Base-by-base conservation (phyloP, 1,284 basidiomycete species). In the Ceraceosorus bombacis region DNA sequence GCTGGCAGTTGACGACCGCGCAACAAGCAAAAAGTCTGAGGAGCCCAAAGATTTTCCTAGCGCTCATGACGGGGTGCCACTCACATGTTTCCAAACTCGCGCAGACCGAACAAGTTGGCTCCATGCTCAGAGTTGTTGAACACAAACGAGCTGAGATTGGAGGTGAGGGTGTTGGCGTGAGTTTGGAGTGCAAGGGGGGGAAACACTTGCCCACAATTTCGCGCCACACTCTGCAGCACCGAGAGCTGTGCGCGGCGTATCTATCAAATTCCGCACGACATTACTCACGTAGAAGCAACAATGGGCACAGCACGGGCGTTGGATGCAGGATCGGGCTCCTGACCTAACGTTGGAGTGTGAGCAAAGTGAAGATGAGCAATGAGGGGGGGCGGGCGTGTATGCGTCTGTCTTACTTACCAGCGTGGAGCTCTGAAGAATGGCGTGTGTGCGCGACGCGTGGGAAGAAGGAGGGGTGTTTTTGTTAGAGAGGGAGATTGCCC, bases 241-340 rank as follows among this genome's bases (percentile, higher is more conserved):
- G 10, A 15, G 10, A 15, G 86, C 85, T 70, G 85, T 90, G 62
- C 86, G 87, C 0, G 86, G 86, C 1, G 85, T 82, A 1, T 86
- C 84, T 17, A 10, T n/a, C n/a, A 27, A 37, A 4, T 17, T 52
- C 10, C 51, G 9, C 12, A 41, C 2, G 4, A 10, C 51, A 13
- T 52, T 1, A 36, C 39, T 41, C 53, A 17, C 49, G 71, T 69
- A 38, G 72, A 68, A 55, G 74, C 71, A 63, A 90, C 90, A 78
- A 92, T 89, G 2, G 89, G 89, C 0, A 86, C 85, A 9, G 90
- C 90, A 10, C 89, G 85, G 0, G 89, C 76, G 64, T 88, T 85
- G 27, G 87, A 88, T 41, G 85, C 78, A 0, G 85, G 80, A 79
- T 89, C 88, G 6, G 84, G 82, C 10, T 79, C 78, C 71, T 90